Conservation (phyloP, 1,284 basidiomycete genomes). For the Microbotryum silenes-acaulis region DNA sequence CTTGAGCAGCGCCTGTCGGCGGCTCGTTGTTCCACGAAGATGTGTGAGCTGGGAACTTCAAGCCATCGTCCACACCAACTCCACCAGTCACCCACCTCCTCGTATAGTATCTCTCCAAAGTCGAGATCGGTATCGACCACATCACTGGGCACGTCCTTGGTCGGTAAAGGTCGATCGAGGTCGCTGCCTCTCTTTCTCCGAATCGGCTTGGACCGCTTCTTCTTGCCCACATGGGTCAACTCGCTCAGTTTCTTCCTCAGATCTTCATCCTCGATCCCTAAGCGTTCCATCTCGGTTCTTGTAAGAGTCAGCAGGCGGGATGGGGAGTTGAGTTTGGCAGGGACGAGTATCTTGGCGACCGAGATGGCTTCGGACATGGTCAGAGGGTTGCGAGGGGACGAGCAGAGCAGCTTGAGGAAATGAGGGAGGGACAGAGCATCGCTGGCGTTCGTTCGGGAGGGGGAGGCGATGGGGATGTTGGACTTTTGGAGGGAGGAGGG, state of each 20-base stretch:
- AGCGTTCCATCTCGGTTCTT: slow-evolving; percentile 14
- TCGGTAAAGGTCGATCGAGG: slow-evolving; percentile 56
- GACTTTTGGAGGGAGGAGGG: too few species aligned
- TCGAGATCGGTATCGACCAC: slow-evolving; percentile 49
- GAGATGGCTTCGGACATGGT: slow-evolving; percentile 66
- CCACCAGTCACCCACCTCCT: slow-evolving; percentile 47
- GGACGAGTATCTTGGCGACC: slow-evolving; percentile 65
- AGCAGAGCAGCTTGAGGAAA: slow-evolving; percentile 22
- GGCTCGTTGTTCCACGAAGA: not conserved
- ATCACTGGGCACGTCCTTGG: slow-evolving; percentile 49
- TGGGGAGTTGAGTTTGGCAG: slow-evolving; percentile 34
- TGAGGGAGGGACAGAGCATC: slow-evolving; percentile 14
- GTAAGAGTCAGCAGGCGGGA: slow-evolving; percentile 24
- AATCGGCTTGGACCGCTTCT: slow-evolving; percentile 30
- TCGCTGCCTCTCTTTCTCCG: slow-evolving; percentile 53
- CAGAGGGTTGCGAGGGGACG: slow-evolving; percentile 38
- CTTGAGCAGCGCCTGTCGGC: slow-evolving; percentile 50
- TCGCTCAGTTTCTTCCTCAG: slow-evolving; percentile 13
- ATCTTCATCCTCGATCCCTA: slow-evolving; percentile 36
- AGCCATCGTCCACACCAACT: not conserved
- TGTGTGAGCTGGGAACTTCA: too few species aligned
- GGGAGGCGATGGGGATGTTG: too few species aligned
- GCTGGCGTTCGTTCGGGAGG: not conserved
- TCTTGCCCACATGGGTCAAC: slow-evolving; percentile 8
- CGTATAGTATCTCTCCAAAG: slow-evolving; percentile 63